These are phyloP conservation scores for Heterobasidion annosum DNA, from an alignment of 1,284 basidiomycete genomes.

Conservation along the genomic window DNA sequence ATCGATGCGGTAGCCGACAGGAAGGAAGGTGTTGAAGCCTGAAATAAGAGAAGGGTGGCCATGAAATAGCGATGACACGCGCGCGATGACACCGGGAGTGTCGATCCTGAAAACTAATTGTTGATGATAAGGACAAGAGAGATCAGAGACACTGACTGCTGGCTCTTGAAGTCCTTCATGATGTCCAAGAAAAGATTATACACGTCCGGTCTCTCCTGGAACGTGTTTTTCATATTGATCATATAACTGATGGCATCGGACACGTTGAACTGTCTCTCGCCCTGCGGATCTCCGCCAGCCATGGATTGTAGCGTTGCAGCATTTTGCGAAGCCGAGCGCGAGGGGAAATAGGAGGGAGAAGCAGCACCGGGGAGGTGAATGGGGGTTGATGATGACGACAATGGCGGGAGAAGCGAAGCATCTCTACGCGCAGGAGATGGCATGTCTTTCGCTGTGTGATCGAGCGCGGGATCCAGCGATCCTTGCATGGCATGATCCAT, in stretches of 20 bases:
- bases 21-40: constrained; percentile 97
- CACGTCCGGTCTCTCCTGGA: constrained; percentile 84
- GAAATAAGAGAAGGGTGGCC: constrained; percentile 90
- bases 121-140: not conserved
- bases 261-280: constrained; percentile 56
- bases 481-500: too few species aligned
- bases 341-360: not conserved
- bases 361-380: too few species aligned
- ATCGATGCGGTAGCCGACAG: constrained; percentile 91
- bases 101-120: constrained; percentile 62
- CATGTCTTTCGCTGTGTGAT: too few species aligned
- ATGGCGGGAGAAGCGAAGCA: too few species aligned
- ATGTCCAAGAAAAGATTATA: constrained; percentile 96
- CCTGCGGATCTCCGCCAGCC: not conserved
- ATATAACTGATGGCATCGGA: constrained; percentile 92
- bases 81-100: constrained; percentile 93
- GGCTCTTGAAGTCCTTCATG: constrained; percentile 97
- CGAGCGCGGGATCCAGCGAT: too few species aligned
- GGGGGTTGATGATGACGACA: too few species aligned
- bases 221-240: constrained; percentile 88
- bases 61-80: constrained; percentile 89
- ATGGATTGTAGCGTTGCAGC: constrained; percentile 3
- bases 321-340: not conserved
- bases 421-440: too few species aligned
- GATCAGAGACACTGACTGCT: constrained; percentile 48